Conservation (phyloP, 352 stramenopile species). For the Halophytophthora polymorphica region DNA sequence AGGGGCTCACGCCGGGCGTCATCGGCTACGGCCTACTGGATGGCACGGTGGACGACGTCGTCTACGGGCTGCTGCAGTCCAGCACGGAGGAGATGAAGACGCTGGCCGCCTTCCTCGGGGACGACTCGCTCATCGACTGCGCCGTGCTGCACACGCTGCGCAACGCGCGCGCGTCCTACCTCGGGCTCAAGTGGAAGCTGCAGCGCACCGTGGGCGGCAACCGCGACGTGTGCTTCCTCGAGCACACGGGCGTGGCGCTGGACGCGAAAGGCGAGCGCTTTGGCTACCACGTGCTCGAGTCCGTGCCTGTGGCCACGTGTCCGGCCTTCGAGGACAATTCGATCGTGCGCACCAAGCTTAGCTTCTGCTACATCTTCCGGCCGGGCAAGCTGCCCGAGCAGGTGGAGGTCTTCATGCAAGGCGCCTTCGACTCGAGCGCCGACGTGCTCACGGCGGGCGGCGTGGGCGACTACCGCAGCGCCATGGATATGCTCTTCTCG, state of each 20-base stretch:
- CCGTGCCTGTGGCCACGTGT: conserved; percentile 53
- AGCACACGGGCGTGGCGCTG: conserved; percentile 59
- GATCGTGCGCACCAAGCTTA: conserved; percentile 66
- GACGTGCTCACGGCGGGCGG: conserved; percentile 61
- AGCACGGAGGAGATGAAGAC: conserved; percentile 62
- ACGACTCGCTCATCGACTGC: conserved; percentile 63
- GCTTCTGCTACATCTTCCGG: conserved; percentile 74
- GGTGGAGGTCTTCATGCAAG: conserved; percentile 70
- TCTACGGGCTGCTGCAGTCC: conserved; percentile 52
- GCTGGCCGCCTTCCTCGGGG: conserved; percentile 37
- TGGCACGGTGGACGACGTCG: conserved; percentile 46
- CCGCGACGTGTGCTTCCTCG: conserved; percentile 66
- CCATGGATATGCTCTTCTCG: conserved; percentile 68
- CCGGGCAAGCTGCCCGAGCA: conserved; percentile 42
- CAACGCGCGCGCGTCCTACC: conserved; percentile 47
- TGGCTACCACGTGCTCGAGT: conserved; percentile 67
- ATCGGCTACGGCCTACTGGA: conserved; percentile 48
- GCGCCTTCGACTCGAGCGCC: conserved; percentile 60
- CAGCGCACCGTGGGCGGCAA: conserved; percentile 66
- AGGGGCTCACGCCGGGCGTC: conserved; percentile 40
- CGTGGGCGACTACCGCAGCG: conserved; percentile 60
- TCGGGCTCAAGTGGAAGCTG: conserved; percentile 76
- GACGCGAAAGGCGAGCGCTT: conserved; percentile 56
- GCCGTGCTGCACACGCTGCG: conserved; percentile 60
- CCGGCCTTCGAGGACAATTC: conserved; percentile 72